phyloP scores from a whole-genome alignment of 1,139 yeast species.

The Protomyces lactucae-debilis region DNA sequence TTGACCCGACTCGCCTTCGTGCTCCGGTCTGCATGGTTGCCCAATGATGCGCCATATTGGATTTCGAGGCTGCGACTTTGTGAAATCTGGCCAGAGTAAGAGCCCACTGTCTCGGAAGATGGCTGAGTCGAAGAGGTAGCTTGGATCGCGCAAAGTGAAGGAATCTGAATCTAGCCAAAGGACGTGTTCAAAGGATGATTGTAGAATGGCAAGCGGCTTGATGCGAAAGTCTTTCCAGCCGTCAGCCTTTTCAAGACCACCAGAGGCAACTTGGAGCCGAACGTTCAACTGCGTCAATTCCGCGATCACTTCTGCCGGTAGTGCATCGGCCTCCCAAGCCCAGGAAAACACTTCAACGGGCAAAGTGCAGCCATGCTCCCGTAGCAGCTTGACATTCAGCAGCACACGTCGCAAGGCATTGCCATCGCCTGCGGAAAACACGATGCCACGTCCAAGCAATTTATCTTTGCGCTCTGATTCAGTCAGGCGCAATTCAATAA shows the following conservation, averaged over 20 bases:
- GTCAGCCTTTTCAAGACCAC: constrained; percentile 17
- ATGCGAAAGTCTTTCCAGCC: constrained; percentile 24
- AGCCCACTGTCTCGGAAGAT: constrained; percentile 1
- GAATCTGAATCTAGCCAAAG: constrained; percentile 20
- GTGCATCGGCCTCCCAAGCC: constrained; percentile 14
- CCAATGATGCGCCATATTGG: constrained; percentile 23
- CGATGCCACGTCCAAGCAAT: constrained; percentile 10
- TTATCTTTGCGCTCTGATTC: constrained; percentile 1
- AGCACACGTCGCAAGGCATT: constrained; percentile 12
- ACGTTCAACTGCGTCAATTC: not conserved
- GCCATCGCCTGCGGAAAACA: constrained; percentile 19
- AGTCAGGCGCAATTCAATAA: not conserved
- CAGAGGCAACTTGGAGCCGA: constrained; percentile 2
- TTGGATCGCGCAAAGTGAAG: constrained; percentile 5
- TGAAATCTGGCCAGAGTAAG: constrained; percentile 25
- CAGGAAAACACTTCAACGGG: constrained; percentile 10
- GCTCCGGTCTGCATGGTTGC: constrained; percentile 13
- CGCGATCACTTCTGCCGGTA: not conserved
- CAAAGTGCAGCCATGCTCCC: constrained; percentile 10
- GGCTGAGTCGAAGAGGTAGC: constrained; percentile 13
- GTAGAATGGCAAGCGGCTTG: constrained; percentile 23
- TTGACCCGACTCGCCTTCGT: constrained; percentile 24
- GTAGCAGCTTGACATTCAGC: constrained; percentile 9
- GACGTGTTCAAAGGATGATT: constrained; percentile 10
- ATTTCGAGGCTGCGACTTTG: constrained; percentile 19